Base-by-base conservation (phyloP, 106 monocot species). In the Vanilla planifolia region DNA sequence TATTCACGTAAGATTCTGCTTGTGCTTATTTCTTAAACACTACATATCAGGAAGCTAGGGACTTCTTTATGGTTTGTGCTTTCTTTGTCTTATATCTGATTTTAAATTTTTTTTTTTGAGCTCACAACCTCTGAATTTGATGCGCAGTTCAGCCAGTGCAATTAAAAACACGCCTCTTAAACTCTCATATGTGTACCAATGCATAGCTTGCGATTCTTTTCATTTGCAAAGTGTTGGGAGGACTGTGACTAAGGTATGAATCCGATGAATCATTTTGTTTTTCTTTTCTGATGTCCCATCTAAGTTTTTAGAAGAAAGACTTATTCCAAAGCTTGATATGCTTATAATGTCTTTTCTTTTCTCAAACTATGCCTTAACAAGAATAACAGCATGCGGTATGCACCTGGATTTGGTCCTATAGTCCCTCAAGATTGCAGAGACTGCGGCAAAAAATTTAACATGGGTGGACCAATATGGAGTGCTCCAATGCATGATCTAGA, bases 391-490 rank as follows among this genome's bases (percentile, higher is more conserved):
- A 73, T 86, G 47, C 83, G 73, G 64, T 65, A 75, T 68, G 68
- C 71, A 26, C 94, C 94, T 33, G 94, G 86, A 17, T 73, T 83
- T 43, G 94, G 94, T 61, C 89, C 94, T 43, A 66, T 69, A 34
- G 86, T 95, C 59, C 80, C 89, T 59, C 79, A 84, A 78, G 94
- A 74, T 47, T 95, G 89, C 53, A 57, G 63, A 20, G 83, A 89
- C 32, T 89, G 94, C 20, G 86, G 89, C 21, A 95, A 90, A 72
- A 86, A 69, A 63, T 86, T 86, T 63, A 79, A 89, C 33, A 89
- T 95, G 86, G 94, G 94, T 48, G 94, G 94, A 6, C 94, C 94
- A 15, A 89, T 95, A 65, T 95, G 94, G 94, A 83, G 86, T 62
- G 94, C 89, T 62, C 89, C 94, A 34, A 95, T 95, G 26, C 94